A percentile compares a stretch with the other conserved stretches of the same genome.
Evolutionary conservation across 495 filamentous ascomycete species (phyloP).

Genomic region (Xylaria flabelliformis): DNA sequence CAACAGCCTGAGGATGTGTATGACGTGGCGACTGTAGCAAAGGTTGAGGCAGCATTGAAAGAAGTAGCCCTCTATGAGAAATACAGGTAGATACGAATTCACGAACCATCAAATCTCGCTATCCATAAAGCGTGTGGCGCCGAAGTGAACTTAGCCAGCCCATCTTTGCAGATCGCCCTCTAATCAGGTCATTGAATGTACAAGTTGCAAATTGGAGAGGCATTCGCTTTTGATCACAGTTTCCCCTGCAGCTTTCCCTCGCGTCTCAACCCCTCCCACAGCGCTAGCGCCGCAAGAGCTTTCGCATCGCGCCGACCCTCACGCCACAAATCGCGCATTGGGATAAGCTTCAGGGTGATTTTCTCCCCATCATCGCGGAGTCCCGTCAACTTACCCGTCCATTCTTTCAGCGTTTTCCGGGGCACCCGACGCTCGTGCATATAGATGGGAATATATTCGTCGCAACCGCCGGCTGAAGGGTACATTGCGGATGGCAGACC

Average conservation of each 20-base stretch:
- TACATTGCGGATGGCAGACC: conserved; percentile 69
- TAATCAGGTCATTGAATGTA: neutral
- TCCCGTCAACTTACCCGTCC: conserved; percentile 80
- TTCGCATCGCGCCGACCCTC: conserved; percentile 81
- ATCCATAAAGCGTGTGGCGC: neutral
- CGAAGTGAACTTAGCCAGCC: neutral
- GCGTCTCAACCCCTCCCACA: conserved; percentile 74
- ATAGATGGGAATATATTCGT: conserved; percentile 84
- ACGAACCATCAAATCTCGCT: conserved; percentile 1
- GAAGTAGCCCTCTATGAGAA: conserved; percentile 50
- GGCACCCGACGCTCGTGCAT: conserved; percentile 73
- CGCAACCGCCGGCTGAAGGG: conserved; percentile 79
- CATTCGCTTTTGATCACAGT: neutral
- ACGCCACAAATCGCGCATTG: conserved; percentile 75
- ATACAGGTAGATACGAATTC: conserved; percentile 36
- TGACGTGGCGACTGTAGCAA: conserved; percentile 63
- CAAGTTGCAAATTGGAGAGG: neutral
- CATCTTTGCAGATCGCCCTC: neutral
- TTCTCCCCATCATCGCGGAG: conserved; percentile 80
- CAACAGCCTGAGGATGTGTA: conserved; percentile 77
- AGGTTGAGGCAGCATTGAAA: conserved; percentile 65
- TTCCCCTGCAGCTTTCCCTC: conserved; percentile 64
- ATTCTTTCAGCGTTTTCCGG: conserved; percentile 65
- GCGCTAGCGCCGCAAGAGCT: conserved; percentile 74
- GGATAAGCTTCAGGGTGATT: conserved; percentile 77